These are phyloP conservation scores for Ascomycota sp. DNA, from an alignment of 2,329 filamentous ascomycete species.

Conservation along the genomic window DNA sequence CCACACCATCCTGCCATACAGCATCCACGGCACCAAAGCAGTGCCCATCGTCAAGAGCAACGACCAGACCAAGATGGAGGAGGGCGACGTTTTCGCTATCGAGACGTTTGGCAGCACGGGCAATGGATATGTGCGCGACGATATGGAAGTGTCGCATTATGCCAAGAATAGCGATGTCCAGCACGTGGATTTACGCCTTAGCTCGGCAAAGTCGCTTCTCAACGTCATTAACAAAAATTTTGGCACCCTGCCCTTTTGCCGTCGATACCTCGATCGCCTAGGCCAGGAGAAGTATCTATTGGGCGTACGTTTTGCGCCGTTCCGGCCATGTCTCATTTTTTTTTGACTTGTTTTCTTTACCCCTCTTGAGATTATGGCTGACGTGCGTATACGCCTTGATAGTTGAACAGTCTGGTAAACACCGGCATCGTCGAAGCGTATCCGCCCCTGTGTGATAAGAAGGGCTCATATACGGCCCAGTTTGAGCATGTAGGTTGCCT, in stretches of 20 bases:
- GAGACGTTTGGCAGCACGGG: constrained; percentile 91
- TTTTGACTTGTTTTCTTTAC: not conserved
- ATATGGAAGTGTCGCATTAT: constrained; percentile 81
- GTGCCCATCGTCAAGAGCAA: constrained; percentile 80
- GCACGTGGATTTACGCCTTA: constrained; percentile 52
- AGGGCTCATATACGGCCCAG: constrained; percentile 85
- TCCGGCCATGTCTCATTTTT: too few species aligned
- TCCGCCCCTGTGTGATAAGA: constrained; percentile 71
- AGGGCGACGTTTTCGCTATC: constrained; percentile 84
- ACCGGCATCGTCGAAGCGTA: constrained; percentile 76
- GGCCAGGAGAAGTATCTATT: constrained; percentile 87
- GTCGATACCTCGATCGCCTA: constrained; percentile 76
- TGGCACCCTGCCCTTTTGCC: constrained; percentile 73
- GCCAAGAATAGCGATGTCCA: constrained; percentile 50
- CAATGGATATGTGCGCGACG: constrained; percentile 67
- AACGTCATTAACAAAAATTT: constrained; percentile 93
- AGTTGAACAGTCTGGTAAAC: constrained; percentile 70
- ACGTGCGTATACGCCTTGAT: not conserved
- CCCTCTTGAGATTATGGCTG: not conserved
- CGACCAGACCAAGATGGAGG: constrained; percentile 90
- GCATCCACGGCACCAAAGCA: constrained; percentile 80
- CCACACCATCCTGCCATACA: constrained; percentile 73
- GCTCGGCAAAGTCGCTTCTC: constrained; percentile 65
- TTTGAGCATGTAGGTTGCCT: constrained; percentile 61
- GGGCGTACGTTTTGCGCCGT: constrained; percentile 32